Evolutionary conservation across 306 rosid species (phyloP).

Genomic region (Prosopis cineraria): DNA sequence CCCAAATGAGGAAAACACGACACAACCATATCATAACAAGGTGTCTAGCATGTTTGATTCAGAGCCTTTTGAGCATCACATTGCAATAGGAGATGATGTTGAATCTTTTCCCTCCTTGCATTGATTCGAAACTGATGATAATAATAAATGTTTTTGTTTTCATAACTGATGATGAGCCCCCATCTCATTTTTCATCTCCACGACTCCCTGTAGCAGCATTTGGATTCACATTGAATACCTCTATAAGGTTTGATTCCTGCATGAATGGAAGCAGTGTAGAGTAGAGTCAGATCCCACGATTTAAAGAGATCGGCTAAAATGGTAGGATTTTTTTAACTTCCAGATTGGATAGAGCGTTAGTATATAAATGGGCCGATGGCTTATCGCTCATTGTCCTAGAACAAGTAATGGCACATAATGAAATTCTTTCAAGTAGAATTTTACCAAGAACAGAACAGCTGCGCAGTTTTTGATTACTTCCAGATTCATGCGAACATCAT

Average conservation of each 20-base stretch:
- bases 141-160: constrained; percentile 34
- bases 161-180: constrained; percentile 36
- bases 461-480: constrained; percentile 91
- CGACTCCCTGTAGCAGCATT: constrained; percentile 78
- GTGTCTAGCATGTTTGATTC: too few species aligned
- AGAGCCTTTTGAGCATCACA: too few species aligned
- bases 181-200: constrained; percentile 53
- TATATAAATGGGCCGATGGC: too few species aligned
- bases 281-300: constrained; percentile 44
- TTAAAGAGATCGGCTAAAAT: too few species aligned
- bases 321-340: constrained; percentile 87
- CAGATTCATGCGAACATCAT: constrained; percentile 96
- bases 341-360: too few species aligned
- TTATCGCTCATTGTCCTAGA: too few species aligned
- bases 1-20: too few species aligned
- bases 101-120: constrained; percentile 52
- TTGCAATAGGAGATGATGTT: constrained; percentile 47
- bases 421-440: constrained; percentile 16
- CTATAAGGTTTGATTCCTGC: constrained; percentile 94
- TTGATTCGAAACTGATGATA: constrained; percentile 40
- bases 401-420: too few species aligned
- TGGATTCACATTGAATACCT: constrained; percentile 69
- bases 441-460: constrained; percentile 89
- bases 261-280: constrained; percentile 33
- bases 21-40: too few species aligned